Percentiles rank a stretch among this genome's conserved stretches.
Evolutionary conservation across 371 early-diverging fungal genomes (phyloP).

Genomic region (Lichtheimia ramosa): DNA sequence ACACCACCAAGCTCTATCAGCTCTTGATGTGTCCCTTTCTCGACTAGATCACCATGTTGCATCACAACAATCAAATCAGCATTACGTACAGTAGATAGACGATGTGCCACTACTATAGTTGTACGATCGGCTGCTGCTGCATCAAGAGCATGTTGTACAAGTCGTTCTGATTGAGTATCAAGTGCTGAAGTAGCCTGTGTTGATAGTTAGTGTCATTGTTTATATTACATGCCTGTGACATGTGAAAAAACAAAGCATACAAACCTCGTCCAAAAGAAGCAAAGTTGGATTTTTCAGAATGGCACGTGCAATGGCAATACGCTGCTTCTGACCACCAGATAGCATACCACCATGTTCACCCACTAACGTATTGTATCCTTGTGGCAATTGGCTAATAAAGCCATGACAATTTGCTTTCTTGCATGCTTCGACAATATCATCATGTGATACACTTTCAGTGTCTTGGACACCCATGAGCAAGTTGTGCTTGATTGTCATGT

Average conservation of each 20-base stretch:
- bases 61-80: slow-evolving; percentile 86
- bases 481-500: slow-evolving; percentile 80
- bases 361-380: slow-evolving; percentile 72
- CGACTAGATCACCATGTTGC: slow-evolving; percentile 69
- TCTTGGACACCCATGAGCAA: slow-evolving; percentile 57
- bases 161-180: slow-evolving; percentile 77
- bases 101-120: slow-evolving; percentile 93
- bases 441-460: slow-evolving; percentile 44
- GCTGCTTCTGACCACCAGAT: slow-evolving; percentile 79
- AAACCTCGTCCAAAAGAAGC: slow-evolving; percentile 43
- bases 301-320: slow-evolving; percentile 51
- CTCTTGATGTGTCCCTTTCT: slow-evolving; percentile 72
- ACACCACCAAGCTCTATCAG: slow-evolving; percentile 52
- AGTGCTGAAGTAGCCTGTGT: slow-evolving; percentile 74
- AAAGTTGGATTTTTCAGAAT: slow-evolving; percentile 48
- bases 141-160: slow-evolving; percentile 82
- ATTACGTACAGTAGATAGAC: slow-evolving; percentile 77
- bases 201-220: slow-evolving; percentile 3
- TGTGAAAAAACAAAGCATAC: too few relatives aligned
- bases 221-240: slow-evolving; percentile 7
- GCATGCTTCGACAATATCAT: slow-evolving; percentile 63
- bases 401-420: slow-evolving; percentile 73
- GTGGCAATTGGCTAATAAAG: slow-evolving; percentile 75
- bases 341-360: slow-evolving; percentile 67
- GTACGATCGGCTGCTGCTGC: slow-evolving; percentile 76